Percentiles rank a stretch among this genome's conserved stretches.
These are phyloP conservation scores for Neohortaea acidophila DNA, from an alignment of 495 filamentous ascomycete genomes.

Conservation along the genomic window DNA sequence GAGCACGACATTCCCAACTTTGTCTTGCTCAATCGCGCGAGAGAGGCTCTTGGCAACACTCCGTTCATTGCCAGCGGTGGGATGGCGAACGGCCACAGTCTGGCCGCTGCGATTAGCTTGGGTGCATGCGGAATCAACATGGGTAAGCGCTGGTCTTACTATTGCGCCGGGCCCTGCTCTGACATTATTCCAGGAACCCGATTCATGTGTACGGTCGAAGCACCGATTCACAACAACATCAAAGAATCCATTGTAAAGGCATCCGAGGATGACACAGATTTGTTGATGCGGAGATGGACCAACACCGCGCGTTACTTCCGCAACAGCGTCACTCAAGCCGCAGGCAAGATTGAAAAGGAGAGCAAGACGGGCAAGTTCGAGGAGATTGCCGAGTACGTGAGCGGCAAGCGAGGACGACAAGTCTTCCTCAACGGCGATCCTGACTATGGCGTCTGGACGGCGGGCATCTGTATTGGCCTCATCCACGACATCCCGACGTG, in stretches of 20 bases:
- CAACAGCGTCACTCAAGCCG: constrained; percentile 74
- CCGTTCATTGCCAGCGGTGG: constrained; percentile 94
- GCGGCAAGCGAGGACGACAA: constrained; percentile 77
- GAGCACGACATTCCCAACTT: constrained; percentile 97
- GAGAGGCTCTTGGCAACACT: constrained; percentile 50
- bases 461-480: constrained; percentile 53
- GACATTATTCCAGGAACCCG: constrained; percentile 21
- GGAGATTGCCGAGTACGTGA: constrained; percentile 80
- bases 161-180: neutral
- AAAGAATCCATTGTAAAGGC: constrained; percentile 84
- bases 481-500: constrained; percentile 58
- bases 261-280: constrained; percentile 74
- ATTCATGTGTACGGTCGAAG: constrained; percentile 86
- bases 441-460: constrained; percentile 71
- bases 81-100: constrained; percentile 88
- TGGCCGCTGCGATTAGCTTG: constrained; percentile 80
- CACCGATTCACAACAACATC: constrained; percentile 82
- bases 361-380: constrained; percentile 78
- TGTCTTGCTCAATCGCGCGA: constrained; percentile 72
- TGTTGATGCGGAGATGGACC: constrained; percentile 79
- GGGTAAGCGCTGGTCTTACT: constrained; percentile 42
- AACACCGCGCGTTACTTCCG: constrained; percentile 83
- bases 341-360: constrained; percentile 68
- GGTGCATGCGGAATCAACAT: constrained; percentile 94
- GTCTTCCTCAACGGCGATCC: constrained; percentile 88